Percentiles rank a stretch among this genome's conserved stretches.
phyloP scores from a whole-genome alignment of 2,329 filamentous ascomycete genomes.

The Orbilia javanica region DNA sequence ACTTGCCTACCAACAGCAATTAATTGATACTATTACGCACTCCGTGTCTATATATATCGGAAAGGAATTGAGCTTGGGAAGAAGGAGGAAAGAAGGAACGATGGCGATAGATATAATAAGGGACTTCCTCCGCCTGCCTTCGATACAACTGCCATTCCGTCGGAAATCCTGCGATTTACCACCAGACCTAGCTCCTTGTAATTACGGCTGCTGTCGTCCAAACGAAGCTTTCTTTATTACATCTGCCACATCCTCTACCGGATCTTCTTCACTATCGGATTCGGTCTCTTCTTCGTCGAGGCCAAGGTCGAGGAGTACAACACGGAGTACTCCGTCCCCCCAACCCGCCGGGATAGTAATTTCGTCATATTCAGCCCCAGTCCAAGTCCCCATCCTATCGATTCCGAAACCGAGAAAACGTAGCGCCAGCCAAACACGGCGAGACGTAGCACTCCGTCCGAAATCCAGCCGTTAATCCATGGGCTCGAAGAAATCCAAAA shows the following conservation, averaged over 20 bases:
- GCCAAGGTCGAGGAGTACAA: slow-evolving; percentile 61
- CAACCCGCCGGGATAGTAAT: slow-evolving; percentile 59
- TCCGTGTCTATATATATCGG: background rate
- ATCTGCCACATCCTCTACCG: slow-evolving; percentile 63
- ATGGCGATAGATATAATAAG: slow-evolving; percentile 52
- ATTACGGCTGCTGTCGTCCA: slow-evolving; percentile 46
- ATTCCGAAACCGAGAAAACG: slow-evolving; percentile 51
- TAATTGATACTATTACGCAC: no score
- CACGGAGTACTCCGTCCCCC: slow-evolving; percentile 62
- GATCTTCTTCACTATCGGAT: slow-evolving; percentile 52
- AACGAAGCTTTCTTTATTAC: slow-evolving; percentile 47
- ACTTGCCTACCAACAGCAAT: background rate
- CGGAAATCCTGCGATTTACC: slow-evolving; percentile 46
- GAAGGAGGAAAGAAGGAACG: background rate
- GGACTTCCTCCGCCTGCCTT: slow-evolving; percentile 38
- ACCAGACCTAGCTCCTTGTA: slow-evolving; percentile 55
- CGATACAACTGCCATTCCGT: slow-evolving; percentile 38
- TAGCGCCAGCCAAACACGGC: background rate
- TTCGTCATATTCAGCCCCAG: slow-evolving; percentile 53
- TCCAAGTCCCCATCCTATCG: slow-evolving; percentile 49
- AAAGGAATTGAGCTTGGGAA: background rate
- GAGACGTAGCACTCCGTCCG: background rate
- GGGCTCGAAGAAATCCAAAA: slow-evolving; percentile 32
- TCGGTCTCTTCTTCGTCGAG: slow-evolving; percentile 58
- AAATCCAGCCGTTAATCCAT: slow-evolving; percentile 7